These are phyloP conservation scores for Starmerella davenportii DNA, from an alignment of 805 yeast genomes.

Conservation along the genomic window DNA sequence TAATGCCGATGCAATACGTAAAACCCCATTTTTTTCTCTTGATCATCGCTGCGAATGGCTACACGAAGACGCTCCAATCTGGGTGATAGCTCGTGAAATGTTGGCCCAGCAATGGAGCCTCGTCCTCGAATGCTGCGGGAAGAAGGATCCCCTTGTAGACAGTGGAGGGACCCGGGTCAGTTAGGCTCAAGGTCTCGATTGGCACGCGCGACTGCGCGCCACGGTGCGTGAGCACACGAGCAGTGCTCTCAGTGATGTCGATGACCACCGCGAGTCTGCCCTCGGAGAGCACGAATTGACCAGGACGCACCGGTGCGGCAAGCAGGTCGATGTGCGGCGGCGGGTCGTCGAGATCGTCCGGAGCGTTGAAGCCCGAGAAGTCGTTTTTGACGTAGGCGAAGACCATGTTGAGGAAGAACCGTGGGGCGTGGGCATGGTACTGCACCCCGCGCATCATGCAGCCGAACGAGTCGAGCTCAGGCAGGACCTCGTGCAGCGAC, in stretches of 20 bases:
- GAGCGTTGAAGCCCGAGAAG: no score
- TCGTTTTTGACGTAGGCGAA: neutral
- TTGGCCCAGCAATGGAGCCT: slow-evolving; percentile 9
- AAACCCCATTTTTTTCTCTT: neutral
- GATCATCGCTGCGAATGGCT: neutral
- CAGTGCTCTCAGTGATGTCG: neutral
- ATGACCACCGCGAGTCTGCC: neutral
- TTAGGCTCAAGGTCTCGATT: neutral
- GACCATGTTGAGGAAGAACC: neutral
- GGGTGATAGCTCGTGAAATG: slow-evolving; percentile 11
- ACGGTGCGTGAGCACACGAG: neutral
- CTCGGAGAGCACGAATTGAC: neutral
- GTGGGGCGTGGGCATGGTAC: neutral
- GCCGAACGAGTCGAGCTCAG: neutral
- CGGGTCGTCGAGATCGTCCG: neutral
- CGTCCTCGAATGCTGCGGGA: neutral
- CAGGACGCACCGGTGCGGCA: neutral
- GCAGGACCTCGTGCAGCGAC: neutral
- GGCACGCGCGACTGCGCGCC: neutral
- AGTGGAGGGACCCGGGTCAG: neutral
- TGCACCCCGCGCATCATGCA: no score
- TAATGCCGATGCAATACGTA: neutral
- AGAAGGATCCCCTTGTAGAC: neutral
- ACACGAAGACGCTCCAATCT: neutral
- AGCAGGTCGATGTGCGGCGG: neutral